Base-by-base conservation (phyloP, 2,329 filamentous ascomycete species). In the Trichothecium sympodiale region DNA sequence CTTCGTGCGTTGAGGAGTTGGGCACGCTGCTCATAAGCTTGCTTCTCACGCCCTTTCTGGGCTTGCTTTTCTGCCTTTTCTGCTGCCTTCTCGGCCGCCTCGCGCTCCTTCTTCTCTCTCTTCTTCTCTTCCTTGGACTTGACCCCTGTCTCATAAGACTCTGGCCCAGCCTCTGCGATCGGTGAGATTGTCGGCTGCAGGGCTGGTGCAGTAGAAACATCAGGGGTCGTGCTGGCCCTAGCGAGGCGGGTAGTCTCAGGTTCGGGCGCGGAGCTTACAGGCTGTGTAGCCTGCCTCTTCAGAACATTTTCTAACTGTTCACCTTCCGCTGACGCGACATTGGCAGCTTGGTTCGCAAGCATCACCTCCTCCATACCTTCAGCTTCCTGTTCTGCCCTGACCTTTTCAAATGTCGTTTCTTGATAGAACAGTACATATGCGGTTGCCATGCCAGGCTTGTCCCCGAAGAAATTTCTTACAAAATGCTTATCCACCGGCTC, bases 351-450 rank as follows among this genome's bases (percentile, higher is more conserved):
- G 44, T 65, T 69, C 37, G 69, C 67, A 46, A 74, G 56, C 49
- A 66, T 65, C 37, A 71, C 69, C 51, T 77, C 81, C 56, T 69
- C 78, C 50, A 67, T 60, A 9, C 80, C 80, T 54, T 94, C 87
- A 32, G 76, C 80, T 49, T 93, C 87, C 53, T 93, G 83, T 57
- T 96, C 88, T 38, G 77, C 79, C 41, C 71, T 63, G 36, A 78
- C 69, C 47, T 77, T 75, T 48, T 80, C 76, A 39, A 77, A 72
- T 0, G 75, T 79, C 3, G 75, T 96, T 58, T 98, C 89, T 55
- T 95, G 91, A 60, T 98, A 98, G 57, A 98, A 98, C 8, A 98
- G 66, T 13, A 98, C 88, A 51, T 98, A 98, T 20, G 91, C 91
- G 49, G 88, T 95, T 8, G 91, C 91, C 56, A 93, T 76, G 3